Evolutionary conservation across 345 rosid species (phyloP).

Genomic region (Pugionium dolabratum): DNA sequence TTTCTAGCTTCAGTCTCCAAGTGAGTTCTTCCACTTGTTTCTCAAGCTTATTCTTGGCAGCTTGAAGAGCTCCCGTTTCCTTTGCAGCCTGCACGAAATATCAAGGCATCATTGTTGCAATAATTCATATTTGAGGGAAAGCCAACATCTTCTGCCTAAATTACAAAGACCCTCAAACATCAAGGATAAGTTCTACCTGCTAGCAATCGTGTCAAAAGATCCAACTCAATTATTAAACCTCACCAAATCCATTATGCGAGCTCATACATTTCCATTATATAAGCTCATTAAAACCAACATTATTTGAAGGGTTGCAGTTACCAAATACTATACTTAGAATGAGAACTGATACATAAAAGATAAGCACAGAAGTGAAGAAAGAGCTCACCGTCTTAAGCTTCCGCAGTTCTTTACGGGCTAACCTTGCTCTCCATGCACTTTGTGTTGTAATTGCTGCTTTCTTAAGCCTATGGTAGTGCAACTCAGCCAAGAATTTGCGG

Average conservation of each 20-base stretch:
- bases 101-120: slow-evolving; percentile 15
- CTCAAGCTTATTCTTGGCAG: slow-evolving; percentile 87
- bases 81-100: slow-evolving; percentile 73
- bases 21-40: slow-evolving; percentile 93
- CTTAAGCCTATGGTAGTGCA: slow-evolving; percentile 58
- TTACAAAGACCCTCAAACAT: slow-evolving; percentile 14
- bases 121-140: slow-evolving; percentile 15
- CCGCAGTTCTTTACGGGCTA: slow-evolving; percentile 84
- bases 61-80: slow-evolving; percentile 97
- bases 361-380: slow-evolving; percentile 28
- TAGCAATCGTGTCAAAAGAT: slow-evolving; percentile 7
- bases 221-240: slow-evolving; percentile 6
- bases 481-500: slow-evolving; percentile 69
- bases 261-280: background rate
- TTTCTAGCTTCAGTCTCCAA: slow-evolving; percentile 78
- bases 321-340: slow-evolving; percentile 13
- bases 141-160: slow-evolving; percentile 19
- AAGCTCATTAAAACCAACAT: slow-evolving; percentile 17
- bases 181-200: slow-evolving; percentile 17
- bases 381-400: slow-evolving; percentile 81
- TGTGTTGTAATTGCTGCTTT: slow-evolving; percentile 79
- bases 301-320: slow-evolving; percentile 1
- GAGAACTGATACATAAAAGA: slow-evolving; percentile 19
- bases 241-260: slow-evolving; percentile 4
- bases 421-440: slow-evolving; percentile 88